A percentile compares a stretch with the other conserved stretches of the same genome.
These are phyloP conservation scores for Gryganskiella cystojenkinii DNA, from an alignment of 192 early-diverging fungal genomes.

Conservation along the genomic window DNA sequence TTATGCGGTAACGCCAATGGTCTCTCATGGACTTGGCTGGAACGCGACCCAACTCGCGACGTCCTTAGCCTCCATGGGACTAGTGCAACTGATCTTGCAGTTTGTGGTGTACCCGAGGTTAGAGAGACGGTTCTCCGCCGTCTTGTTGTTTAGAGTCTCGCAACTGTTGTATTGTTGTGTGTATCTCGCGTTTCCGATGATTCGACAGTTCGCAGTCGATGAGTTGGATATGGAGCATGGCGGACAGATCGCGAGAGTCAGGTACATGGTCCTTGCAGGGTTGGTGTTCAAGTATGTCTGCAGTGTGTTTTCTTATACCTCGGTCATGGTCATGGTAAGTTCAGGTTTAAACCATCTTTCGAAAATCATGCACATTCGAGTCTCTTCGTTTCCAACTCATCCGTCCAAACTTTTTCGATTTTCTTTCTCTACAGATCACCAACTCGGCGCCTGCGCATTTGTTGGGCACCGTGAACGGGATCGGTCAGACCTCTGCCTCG, in stretches of 20 bases:
- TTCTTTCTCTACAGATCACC: slow-evolving; percentile 49
- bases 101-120: slow-evolving; percentile 60
- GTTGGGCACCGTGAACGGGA: slow-evolving; percentile 68
- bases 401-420: not conserved
- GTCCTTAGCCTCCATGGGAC: slow-evolving; percentile 55
- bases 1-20: slow-evolving; percentile 50
- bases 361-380: not conserved
- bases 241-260: slow-evolving; percentile 3
- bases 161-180: slow-evolving; percentile 48
- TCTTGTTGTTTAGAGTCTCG: slow-evolving; percentile 45
- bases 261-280: slow-evolving; percentile 9
- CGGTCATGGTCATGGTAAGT: slow-evolving; percentile 65
- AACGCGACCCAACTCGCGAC: slow-evolving; percentile 54
- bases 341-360: not conserved
- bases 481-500: slow-evolving; percentile 63
- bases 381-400: not conserved
- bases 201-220: slow-evolving; percentile 26
- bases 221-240: slow-evolving; percentile 20
- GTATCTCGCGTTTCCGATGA: slow-evolving; percentile 56
- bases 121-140: slow-evolving; percentile 32
- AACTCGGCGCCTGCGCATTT: slow-evolving; percentile 61
- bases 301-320: slow-evolving; percentile 56
- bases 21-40: slow-evolving; percentile 59
- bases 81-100: slow-evolving; percentile 53
- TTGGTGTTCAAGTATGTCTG: slow-evolving; percentile 33